Base-by-base conservation (phyloP, 768 basidiomycete genomes). In the Boletus subcaerulescens region DNA sequence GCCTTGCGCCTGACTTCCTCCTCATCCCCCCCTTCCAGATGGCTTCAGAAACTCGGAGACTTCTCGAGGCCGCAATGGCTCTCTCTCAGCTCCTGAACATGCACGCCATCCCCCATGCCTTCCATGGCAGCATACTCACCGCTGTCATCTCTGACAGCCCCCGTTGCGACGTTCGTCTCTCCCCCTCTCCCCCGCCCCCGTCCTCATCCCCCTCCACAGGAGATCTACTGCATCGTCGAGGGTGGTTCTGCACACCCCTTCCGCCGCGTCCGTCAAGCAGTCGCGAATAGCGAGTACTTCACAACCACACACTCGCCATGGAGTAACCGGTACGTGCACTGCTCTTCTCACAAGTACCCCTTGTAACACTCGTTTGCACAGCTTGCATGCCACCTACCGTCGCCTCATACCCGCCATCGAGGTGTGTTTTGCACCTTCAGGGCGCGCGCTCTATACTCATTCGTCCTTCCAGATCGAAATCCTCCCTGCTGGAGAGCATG, bases 191-290 rank as follows among this genome's bases (percentile, higher is more conserved):
- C 50, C 18, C 5, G 32, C 18, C 13, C 1, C 20, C 38, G 15
- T 52, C 26, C 61, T 65, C 55, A 68, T 38, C 40, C 24, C 40
- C 24, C 44, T n/a, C 38, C 13, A 6, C 70, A 93, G 91, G 91
- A 93, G 72, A 87, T 93, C 50, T 85, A 78, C 59, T 93, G 91
- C 69, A 85, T 93, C 67, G 89, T 91, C 57, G 86, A 92, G 71
- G 84, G 84, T 44, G 83, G 85, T n/a, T 71, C 81, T 35, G 71
- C 78, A 1, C 85, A 92, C 68, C 86, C 89, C 0, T 93, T 92
- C 68, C 83, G 89, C 55, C 83, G 86, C 54, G 87, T 90, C 44
- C 84, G 91, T 53, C 87, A 91, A 60, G 89, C 91, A 13, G 66
- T 89, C 50, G 72, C 82, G 31, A 81, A 80, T 29, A 84, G 76